Conservation (phyloP, 495 filamentous ascomycete genomes). For the Neurospora cerealis region DNA sequence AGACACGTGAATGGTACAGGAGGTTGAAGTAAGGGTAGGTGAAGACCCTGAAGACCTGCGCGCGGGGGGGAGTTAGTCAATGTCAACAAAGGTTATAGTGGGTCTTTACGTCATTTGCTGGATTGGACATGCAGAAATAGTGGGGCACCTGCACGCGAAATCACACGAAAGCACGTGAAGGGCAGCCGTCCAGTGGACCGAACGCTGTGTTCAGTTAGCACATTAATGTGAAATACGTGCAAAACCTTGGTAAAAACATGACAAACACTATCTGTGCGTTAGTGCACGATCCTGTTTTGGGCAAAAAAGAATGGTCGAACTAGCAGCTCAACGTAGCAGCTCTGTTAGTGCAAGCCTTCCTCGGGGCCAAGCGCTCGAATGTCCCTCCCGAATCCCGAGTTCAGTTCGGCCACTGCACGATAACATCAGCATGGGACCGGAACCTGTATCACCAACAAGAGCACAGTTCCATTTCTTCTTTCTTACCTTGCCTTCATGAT, state of each 20-base stretch:
- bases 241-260: not conserved
- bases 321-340: not conserved
- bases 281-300: not conserved
- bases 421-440: not conserved
- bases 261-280: not conserved
- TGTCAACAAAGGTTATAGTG: not conserved
- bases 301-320: not conserved
- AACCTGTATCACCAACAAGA: not conserved
- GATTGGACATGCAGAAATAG: not conserved
- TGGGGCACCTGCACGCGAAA: not conserved
- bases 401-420: not conserved
- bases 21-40: not conserved
- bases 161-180: not conserved
- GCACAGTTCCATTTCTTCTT: not conserved
- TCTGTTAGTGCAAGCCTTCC: not conserved
- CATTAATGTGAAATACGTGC: not conserved
- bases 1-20: not conserved
- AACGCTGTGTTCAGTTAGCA: not conserved
- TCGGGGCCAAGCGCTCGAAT: not conserved
- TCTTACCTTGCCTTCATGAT: too few species aligned
- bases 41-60: not conserved
- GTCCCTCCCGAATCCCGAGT: not conserved
- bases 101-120: not conserved
- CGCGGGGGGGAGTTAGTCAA: not conserved
- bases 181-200: not conserved